phyloP scores from a whole-genome alignment of 2,329 filamentous ascomycete species.

The Aspergillus neotritici region DNA sequence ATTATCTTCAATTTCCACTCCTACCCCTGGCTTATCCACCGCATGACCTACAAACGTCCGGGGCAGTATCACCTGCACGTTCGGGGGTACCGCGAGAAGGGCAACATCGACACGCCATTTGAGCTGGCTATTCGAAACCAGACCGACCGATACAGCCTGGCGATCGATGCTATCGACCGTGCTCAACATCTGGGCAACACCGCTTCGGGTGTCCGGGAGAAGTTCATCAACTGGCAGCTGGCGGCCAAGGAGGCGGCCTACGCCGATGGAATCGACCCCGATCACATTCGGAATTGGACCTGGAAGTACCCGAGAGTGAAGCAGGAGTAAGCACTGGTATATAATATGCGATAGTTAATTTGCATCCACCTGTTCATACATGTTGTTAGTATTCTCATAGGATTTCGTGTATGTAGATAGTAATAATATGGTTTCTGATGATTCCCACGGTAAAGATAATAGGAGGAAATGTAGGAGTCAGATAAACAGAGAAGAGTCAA shows the following conservation, averaged over 20 bases:
- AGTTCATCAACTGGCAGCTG: slow-evolving; percentile 60
- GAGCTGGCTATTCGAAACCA: slow-evolving; percentile 73
- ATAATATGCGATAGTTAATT: neutral
- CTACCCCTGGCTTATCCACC: slow-evolving; percentile 74
- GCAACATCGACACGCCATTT: slow-evolving; percentile 75
- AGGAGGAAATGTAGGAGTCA: no score
- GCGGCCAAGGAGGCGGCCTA: slow-evolving; percentile 59
- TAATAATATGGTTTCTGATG: no score
- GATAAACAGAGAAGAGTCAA: no score
- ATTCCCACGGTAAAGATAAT: no score
- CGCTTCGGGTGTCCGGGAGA: slow-evolving; percentile 57
- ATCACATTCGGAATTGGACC: slow-evolving; percentile 59
- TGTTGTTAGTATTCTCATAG: no score
- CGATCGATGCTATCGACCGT: slow-evolving; percentile 69
- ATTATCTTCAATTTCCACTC: slow-evolving; percentile 81
- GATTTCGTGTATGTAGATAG: no score
- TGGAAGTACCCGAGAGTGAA: slow-evolving; percentile 48
- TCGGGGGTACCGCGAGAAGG: slow-evolving; percentile 76
- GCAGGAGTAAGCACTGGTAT: neutral
- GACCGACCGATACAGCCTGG: slow-evolving; percentile 70
- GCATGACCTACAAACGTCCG: slow-evolving; percentile 68
- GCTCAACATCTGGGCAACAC: slow-evolving; percentile 59
- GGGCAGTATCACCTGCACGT: slow-evolving; percentile 65
- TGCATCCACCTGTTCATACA: no score
- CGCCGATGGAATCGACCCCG: slow-evolving; percentile 65